phyloP scores from a whole-genome alignment of 257 asterid species.

The Petunia axillaris region DNA sequence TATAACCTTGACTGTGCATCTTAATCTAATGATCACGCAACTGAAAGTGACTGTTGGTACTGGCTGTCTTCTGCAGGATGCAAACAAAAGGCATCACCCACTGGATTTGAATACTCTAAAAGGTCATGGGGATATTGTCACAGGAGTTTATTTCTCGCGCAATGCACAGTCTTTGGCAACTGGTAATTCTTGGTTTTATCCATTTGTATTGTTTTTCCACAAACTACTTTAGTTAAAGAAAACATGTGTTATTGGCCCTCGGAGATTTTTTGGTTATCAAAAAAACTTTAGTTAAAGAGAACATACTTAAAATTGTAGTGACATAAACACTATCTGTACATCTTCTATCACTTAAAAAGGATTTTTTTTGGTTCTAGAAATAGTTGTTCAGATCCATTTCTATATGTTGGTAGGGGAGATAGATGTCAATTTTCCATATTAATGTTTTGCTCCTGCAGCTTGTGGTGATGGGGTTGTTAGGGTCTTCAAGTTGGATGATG shows the following conservation, averaged over 20 bases:
- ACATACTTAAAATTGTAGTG: not conserved
- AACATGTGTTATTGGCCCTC: not conserved
- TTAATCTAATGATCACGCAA: slow-evolving; percentile 22
- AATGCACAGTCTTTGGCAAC: slow-evolving; percentile 86
- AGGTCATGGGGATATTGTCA: slow-evolving; percentile 95
- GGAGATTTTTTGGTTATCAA: too few species aligned
- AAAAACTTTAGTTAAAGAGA: not conserved
- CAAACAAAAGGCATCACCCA: slow-evolving; percentile 78
- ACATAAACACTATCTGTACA: not conserved
- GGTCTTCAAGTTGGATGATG: slow-evolving; percentile 95
- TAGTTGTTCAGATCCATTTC: not conserved
- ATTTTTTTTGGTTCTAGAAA: not conserved
- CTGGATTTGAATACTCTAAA: slow-evolving; percentile 96
- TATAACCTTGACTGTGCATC: slow-evolving; percentile 23
- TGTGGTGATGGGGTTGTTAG: slow-evolving; percentile 89
- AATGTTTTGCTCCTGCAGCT: slow-evolving; percentile 53
- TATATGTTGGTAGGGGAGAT: not conserved
- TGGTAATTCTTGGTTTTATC: slow-evolving; percentile 46
- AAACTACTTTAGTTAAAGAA: not conserved
- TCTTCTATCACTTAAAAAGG: slow-evolving; percentile 20
- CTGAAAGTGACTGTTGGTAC: slow-evolving; percentile 8
- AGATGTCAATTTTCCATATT: slow-evolving; percentile 14
- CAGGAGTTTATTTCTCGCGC: slow-evolving; percentile 77
- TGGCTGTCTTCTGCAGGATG: slow-evolving; percentile 62
- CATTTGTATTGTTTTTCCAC: not conserved